Evolutionary conservation across 2,329 filamentous ascomycete species (phyloP), one percentile per base, ranked within the genome.

Genomic region (Penicillium rolfsii): DNA sequence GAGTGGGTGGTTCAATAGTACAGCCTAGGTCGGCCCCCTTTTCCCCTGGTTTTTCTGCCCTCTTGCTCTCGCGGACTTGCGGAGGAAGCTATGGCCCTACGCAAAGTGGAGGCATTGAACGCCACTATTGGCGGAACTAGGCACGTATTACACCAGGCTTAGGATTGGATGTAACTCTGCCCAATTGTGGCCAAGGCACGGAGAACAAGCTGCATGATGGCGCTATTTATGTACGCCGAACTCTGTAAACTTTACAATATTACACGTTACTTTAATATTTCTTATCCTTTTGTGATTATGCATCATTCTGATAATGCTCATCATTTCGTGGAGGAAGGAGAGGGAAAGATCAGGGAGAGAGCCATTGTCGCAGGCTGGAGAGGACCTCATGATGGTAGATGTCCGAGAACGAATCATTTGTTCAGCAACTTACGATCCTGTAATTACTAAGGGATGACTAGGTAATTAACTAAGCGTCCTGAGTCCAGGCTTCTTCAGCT

Each of bases 71-170:
- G 24, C 9, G 30, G 30, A 33, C 30, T 33, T 33, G 28, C 26
- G 30, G 24, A 55, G 59, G 56, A 48, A 61, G 59, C 60, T 60
- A 61, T 53, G 52, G 36, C 60, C 60, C 50, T 40, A 7, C 12
- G 12, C 33, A 19, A 52, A 40, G 50, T 52, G 33, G 33, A 38
- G 28, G 49, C 49, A 36, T 36, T 40, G 50, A 16, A 6, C 4
- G 50, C 50, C 50, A 52, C 33, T 40, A 52, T 52, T 52, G 50
- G 50, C 50, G 50, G 50, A 52, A 52, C 40, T 35, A 3, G 11
- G 35, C 19, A 22, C 22, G 33, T 28, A 22, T 30, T 52, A 36
- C 28, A 35, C n/a, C 28, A 35, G 46, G 14, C 45, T 30, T 16
- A n/a, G 46, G 46, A 50, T 35, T 50, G 46, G 28, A 50, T 33